These are phyloP conservation scores for Crithidia mellificae DNA, from an alignment of 208 protist species.

Conservation along the genomic window DNA sequence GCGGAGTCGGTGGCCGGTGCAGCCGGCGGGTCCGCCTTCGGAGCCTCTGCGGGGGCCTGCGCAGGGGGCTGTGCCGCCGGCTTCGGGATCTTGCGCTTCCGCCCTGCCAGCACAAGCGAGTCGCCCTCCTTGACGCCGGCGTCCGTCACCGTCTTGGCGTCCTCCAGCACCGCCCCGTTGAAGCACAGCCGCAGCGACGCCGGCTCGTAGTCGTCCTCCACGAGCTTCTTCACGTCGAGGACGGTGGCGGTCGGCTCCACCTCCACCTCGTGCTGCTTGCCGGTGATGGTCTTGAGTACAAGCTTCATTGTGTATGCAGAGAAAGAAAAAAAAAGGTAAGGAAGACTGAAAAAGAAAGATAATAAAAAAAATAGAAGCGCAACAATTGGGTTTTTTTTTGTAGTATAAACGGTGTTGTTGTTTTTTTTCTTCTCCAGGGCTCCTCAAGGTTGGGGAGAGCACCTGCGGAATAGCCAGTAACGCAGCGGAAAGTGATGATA, in stretches of 20 bases:
- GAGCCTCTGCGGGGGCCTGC: conserved; percentile 10
- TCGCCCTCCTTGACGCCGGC: conserved; percentile 51
- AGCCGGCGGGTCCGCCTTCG: conserved; percentile 18
- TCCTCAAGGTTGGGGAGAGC: no score
- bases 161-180: conserved; percentile 69
- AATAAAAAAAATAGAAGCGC: no score
- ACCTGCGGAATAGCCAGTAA: no score
- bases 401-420: no score
- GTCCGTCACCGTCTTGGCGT: conserved; percentile 59
- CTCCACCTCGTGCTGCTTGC: conserved; percentile 56
- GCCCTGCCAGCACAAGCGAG: conserved; percentile 71
- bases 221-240: conserved; percentile 56
- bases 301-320: conserved; percentile 70
- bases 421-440: no score
- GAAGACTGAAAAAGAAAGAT: no score
- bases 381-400: no score
- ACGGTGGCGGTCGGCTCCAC: conserved; percentile 58
- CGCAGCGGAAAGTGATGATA: no score
- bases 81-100: conserved; percentile 72
- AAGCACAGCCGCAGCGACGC: conserved; percentile 70
- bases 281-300: conserved; percentile 65
- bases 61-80: conserved; percentile 9
- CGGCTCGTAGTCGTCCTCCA: conserved; percentile 75
- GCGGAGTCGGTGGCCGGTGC: background rate
- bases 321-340: no score